Percentiles rank a stretch among this genome's conserved stretches.
phyloP scores from a whole-genome alignment of 768 basidiomycete genomes.

The Trametes coccinea region DNA sequence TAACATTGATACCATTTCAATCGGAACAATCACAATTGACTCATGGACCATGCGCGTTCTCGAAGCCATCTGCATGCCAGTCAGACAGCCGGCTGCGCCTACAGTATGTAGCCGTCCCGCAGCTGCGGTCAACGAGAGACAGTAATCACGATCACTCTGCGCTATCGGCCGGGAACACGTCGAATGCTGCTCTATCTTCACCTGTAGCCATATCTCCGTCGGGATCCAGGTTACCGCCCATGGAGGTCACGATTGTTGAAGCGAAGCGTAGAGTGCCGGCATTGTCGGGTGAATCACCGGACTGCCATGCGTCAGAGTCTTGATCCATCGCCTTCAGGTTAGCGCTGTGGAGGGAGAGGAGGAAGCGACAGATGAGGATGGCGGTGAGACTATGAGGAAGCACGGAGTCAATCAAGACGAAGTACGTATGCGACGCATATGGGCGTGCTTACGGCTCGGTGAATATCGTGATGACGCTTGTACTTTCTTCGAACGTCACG shows the following conservation, averaged over 20 bases:
- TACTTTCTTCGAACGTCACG: neutral
- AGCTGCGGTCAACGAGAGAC: too few relatives aligned
- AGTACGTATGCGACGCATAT: neutral
- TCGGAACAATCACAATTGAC: too few relatives aligned
- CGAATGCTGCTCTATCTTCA: too few relatives aligned
- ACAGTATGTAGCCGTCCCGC: too few relatives aligned
- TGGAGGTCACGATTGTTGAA: neutral
- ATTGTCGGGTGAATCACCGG: neutral
- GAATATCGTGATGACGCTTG: neutral
- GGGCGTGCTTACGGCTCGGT: neutral
- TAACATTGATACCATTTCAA: too few relatives aligned
- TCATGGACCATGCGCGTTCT: too few relatives aligned
- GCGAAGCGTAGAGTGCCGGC: constrained; percentile 1
- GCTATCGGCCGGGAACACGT: too few relatives aligned
- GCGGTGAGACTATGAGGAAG: neutral
- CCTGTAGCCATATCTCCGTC: too few relatives aligned
- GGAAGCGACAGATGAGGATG: neutral
- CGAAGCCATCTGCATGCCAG: too few relatives aligned
- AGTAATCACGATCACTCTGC: too few relatives aligned
- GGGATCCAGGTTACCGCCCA: neutral
- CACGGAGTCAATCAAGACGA: too few relatives aligned
- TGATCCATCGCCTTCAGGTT: neutral
- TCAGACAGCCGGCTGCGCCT: too few relatives aligned
- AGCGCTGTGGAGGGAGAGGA: neutral
- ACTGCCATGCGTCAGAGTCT: neutral